phyloP scores from a whole-genome alignment of 208 protist species.

The Novymonas esmeraldas region DNA sequence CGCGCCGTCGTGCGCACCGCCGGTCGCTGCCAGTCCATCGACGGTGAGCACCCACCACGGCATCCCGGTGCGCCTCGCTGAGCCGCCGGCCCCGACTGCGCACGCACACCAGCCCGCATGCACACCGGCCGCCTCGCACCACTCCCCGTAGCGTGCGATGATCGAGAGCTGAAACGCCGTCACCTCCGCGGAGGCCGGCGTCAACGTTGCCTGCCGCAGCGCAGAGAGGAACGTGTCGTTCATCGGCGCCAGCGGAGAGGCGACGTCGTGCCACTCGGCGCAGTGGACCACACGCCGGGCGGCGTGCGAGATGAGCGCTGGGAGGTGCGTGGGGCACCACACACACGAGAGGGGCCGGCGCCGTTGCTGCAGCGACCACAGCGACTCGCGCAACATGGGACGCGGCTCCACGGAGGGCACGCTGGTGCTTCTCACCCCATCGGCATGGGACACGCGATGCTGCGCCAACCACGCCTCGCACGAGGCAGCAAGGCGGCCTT shows the following conservation, averaged over 20 bases:
- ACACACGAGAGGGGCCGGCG: not conserved
- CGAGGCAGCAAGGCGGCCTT: not conserved
- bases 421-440: not conserved
- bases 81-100: not conserved
- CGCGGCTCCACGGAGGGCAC: not conserved
- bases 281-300: slow-evolving; percentile 3
- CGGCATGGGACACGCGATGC: slow-evolving; percentile 1
- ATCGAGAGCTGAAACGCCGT: slow-evolving; percentile 18
- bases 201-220: slow-evolving; percentile 1
- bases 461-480: slow-evolving; percentile 15
- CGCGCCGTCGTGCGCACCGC: not conserved
- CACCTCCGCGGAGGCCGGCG: slow-evolving; percentile 16
- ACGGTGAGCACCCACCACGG: slow-evolving; percentile 16
- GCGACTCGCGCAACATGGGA: not conserved
- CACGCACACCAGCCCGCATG: slow-evolving; percentile 24
- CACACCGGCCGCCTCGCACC: slow-evolving; percentile 28
- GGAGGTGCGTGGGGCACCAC: slow-evolving; percentile 1
- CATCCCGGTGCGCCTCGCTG: not conserved
- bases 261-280: not conserved
- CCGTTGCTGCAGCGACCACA: not conserved
- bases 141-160: slow-evolving; percentile 8
- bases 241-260: slow-evolving; percentile 4
- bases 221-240: slow-evolving; percentile 1
- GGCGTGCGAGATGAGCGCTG: slow-evolving; percentile 10
- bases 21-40: slow-evolving; percentile 6